Evolutionary conservation across 352 stramenopile genomes (phyloP).

Genomic region (Thalassiosira hispida): DNA sequence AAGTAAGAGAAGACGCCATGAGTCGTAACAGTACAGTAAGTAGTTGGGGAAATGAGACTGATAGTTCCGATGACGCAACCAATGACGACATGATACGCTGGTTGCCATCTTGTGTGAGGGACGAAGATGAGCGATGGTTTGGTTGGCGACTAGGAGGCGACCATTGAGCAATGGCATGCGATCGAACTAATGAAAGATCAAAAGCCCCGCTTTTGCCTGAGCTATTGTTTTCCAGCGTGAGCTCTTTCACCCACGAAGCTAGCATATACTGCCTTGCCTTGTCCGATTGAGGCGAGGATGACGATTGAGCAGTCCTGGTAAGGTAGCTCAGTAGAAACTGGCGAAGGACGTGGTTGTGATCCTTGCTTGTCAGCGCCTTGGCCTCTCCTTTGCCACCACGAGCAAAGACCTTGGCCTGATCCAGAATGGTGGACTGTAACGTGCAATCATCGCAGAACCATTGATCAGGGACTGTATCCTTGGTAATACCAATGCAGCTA

Average conservation of each 20-base stretch:
- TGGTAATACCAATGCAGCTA: conserved; percentile 74
- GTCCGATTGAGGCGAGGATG: conserved; percentile 39
- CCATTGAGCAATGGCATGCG: conserved; percentile 53
- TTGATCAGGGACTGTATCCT: conserved; percentile 66
- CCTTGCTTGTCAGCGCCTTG: conserved; percentile 34
- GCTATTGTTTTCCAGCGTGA: conserved; percentile 35
- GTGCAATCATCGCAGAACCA: conserved; percentile 84
- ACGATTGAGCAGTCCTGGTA: conserved; percentile 32
- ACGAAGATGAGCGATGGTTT: conserved; percentile 34
- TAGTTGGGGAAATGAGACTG: conserved; percentile 69
- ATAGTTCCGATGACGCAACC: conserved; percentile 61
- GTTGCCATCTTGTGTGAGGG: conserved; percentile 73
- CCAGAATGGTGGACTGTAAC: conserved; percentile 58
- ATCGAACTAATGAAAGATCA: conserved; percentile 51
- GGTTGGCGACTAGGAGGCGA: conserved; percentile 28
- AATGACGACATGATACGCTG: conserved; percentile 71
- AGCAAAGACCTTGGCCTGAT: conserved; percentile 63
- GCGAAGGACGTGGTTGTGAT: conserved; percentile 63
- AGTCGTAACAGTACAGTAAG: conserved; percentile 80
- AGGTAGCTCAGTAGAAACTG: conserved; percentile 68
- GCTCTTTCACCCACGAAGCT: conserved; percentile 65
- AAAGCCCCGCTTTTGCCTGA: conserved; percentile 29
- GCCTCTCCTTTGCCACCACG: conserved; percentile 16
- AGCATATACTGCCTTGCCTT: conserved; percentile 58
- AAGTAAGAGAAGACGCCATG: conserved; percentile 68